Base-by-base conservation (phyloP, 345 rosid genomes). In the Eucalyptus grandis region DNA sequence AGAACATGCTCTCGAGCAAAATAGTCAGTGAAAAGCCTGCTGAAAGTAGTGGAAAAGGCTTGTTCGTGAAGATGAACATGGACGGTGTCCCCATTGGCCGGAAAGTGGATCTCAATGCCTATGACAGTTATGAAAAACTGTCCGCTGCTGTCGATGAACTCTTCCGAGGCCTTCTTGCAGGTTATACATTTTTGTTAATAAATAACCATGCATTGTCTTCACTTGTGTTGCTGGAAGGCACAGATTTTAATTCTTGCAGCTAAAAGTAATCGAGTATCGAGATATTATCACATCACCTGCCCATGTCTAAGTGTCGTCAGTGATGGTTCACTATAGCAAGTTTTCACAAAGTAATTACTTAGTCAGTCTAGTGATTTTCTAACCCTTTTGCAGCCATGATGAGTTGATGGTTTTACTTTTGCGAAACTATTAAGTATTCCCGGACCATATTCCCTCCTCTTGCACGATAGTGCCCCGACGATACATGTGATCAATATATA, bases 41-140 rank as follows among this genome's bases (percentile, higher is more conserved):
- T 77, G 91, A 94, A 90, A 72, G 89, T 24, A 89, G 80, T 91
- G 90, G 89, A 44, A 97, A 92, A 92, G 95, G 97, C 44, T 88
- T 93, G 90, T 96, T 96, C 80, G 98, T 97, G 87, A 98, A 98
- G 95, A 97, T 98, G 89, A 97, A 98, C 83, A 98, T 98, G 99
- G 96, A 97, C 89, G 99, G 99, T 58, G 95, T 98, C 86, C 99
- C 99, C 7, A 98, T 98, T 56, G 99, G 99, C 88, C 96, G 99
- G 90, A 98, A 98, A 94, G 98, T 98, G 21, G 98, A 98, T 90
- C 99, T 98, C 90, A 94, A 89, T 88, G 95, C 97, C n/a, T 92
- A 93, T 88, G 94, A 92, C 89, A 95, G 98, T 95, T 98, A 98
- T 87, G 96, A 93, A n/a, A 94, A 96, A 87, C 93, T 98, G 37